Conservation (phyloP, 1,139 yeast species). For the Geotrichum phurueaensis region DNA sequence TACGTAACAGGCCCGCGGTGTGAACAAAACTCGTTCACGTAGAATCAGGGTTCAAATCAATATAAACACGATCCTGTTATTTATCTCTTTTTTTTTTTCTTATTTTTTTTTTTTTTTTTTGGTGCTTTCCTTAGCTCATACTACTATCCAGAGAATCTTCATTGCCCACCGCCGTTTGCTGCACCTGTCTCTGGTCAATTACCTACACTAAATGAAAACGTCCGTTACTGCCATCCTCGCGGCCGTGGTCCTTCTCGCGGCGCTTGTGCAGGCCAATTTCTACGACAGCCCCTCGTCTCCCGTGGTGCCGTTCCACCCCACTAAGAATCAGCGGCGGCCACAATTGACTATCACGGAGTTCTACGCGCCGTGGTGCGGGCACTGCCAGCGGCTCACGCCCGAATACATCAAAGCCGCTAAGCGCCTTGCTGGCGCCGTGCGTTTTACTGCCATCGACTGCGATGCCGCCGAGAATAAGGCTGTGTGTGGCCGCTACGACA, state of each 20-base stretch:
- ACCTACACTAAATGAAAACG: background rate
- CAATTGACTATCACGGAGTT: conserved; percentile 82
- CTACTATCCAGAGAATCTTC: too few relatives aligned
- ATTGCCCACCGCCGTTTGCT: too few relatives aligned
- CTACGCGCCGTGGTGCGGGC: conserved; percentile 97
- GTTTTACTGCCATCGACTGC: conserved; percentile 84
- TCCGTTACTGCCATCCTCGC: background rate
- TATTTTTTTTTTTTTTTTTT: too few relatives aligned
- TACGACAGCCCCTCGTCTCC: conserved; percentile 41
- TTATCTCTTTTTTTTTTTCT: too few relatives aligned
- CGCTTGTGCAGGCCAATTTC: conserved; percentile 18
- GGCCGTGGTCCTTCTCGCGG: conserved; percentile 15
- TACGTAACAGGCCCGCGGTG: too few relatives aligned
- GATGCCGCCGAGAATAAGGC: conserved; percentile 61
- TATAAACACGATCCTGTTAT: too few relatives aligned
- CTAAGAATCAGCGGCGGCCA: conserved; percentile 58
- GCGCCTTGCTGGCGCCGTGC: conserved; percentile 51
- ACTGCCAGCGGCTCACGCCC: conserved; percentile 66
- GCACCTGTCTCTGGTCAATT: background rate
- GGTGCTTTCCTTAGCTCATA: too few relatives aligned
- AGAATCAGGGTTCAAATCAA: too few relatives aligned
- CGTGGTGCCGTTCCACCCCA: conserved; percentile 49
- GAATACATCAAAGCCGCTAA: conserved; percentile 61
- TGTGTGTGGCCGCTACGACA: conserved; percentile 59
- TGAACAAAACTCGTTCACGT: too few relatives aligned